Percentiles rank a stretch among this genome's conserved stretches.
Conservation (phyloP, 2,329 filamentous ascomycete genomes). For the Verticillium zaregamsianum region DNA sequence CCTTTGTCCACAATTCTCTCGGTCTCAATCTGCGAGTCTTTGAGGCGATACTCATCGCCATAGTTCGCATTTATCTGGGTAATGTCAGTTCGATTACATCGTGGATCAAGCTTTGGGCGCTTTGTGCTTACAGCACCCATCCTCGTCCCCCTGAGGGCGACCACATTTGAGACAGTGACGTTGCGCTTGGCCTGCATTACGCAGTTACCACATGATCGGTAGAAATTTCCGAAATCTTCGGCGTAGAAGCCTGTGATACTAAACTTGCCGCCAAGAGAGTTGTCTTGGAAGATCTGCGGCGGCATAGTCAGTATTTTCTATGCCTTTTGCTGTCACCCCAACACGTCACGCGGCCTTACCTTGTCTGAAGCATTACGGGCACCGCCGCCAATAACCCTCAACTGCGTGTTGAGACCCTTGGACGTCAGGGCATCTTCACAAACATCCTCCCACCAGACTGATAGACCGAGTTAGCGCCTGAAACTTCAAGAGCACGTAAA, state of each 20-base stretch:
- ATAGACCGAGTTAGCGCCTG: no score
- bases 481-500: constrained; percentile 3
- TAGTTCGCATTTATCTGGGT: constrained; percentile 20
- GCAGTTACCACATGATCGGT: constrained; percentile 20
- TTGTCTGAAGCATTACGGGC: constrained; percentile 18
- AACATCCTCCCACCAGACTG: constrained; percentile 19
- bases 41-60: constrained; percentile 17
- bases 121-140: constrained; percentile 4
- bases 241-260: constrained; percentile 22
- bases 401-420: constrained; percentile 18
- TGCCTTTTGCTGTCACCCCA: no score
- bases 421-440: constrained; percentile 18
- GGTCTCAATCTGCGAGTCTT: constrained; percentile 18
- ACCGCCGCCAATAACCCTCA: constrained; percentile 20
- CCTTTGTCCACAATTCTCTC: constrained; percentile 15
- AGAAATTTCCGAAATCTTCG: constrained; percentile 18
- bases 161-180: constrained; percentile 19
- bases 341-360: constrained; percentile 4
- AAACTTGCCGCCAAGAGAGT: constrained; percentile 20
- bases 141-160: constrained; percentile 13
- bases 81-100: no score
- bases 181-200: constrained; percentile 13
- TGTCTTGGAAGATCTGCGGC: constrained; percentile 20
- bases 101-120: no score
- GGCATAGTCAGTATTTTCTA: not conserved